Evolutionary conservation across 306 rosid species (phyloP).

Genomic region (Acacia confusa): DNA sequence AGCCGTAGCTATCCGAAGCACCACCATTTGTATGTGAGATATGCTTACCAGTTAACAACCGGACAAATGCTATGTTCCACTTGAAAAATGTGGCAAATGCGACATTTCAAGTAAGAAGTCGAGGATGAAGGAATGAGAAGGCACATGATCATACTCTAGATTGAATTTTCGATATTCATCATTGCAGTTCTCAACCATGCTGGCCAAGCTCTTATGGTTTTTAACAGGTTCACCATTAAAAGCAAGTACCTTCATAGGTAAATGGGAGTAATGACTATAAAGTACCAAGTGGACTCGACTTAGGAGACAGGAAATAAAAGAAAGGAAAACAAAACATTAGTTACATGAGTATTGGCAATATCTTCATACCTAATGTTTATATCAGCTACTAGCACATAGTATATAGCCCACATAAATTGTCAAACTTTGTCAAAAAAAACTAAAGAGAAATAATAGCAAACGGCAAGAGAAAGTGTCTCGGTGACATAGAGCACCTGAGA

Average conservation of each 20-base stretch:
- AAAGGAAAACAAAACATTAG: neutral
- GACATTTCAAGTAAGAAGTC: conserved; percentile 19
- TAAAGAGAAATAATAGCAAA: conserved; percentile 1
- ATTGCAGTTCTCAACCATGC: conserved; percentile 78
- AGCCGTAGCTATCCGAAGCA: conserved; percentile 72
- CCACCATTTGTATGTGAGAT: conserved; percentile 62
- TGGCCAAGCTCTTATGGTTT: conserved; percentile 83
- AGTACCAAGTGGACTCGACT: neutral
- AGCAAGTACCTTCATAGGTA: conserved; percentile 65
- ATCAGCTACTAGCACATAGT: conserved; percentile 93
- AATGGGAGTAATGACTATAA: conserved; percentile 5
- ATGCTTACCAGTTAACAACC: neutral
- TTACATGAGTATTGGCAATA: conserved; percentile 89
- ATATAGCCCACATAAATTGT: conserved; percentile 37
- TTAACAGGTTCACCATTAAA: conserved; percentile 88
- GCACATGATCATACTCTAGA: conserved; percentile 91
- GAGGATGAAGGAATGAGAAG: conserved; percentile 14
- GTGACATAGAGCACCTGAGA: conserved; percentile 71
- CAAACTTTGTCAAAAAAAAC: conserved; percentile 5
- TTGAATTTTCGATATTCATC: conserved; percentile 82
- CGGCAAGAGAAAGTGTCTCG: conserved; percentile 5
- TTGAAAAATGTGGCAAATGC: neutral
- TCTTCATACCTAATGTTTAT: conserved; percentile 97
- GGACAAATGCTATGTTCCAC: neutral
- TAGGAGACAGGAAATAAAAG: conserved; percentile 5